Evolutionary conservation across 2,329 filamentous ascomycete species (phyloP).

Genomic region (Venturia asperata): DNA sequence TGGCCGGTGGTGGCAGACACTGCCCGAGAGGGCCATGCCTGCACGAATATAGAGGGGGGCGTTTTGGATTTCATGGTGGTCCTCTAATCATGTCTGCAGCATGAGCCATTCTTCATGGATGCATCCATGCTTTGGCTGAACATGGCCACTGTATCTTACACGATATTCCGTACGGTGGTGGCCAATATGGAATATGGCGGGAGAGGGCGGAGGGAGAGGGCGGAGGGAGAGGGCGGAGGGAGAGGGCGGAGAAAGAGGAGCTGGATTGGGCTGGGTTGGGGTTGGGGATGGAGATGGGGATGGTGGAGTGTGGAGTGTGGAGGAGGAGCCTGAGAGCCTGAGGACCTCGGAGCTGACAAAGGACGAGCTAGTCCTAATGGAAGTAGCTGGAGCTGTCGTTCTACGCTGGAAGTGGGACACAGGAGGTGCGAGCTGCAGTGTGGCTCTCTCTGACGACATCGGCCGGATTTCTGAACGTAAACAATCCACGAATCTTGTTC

Average conservation of each 20-base stretch:
- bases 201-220: background rate
- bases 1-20: background rate
- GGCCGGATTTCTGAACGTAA: background rate
- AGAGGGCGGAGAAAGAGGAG: too few relatives aligned
- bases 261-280: too few relatives aligned
- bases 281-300: too few relatives aligned
- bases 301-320: background rate
- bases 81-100: background rate
- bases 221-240: background rate
- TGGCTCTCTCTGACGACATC: background rate
- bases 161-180: background rate
- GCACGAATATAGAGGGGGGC: constrained; percentile 5
- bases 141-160: background rate
- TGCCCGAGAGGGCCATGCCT: constrained; percentile 7
- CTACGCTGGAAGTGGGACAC: too few relatives aligned
- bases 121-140: constrained; percentile 6
- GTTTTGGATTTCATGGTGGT: constrained; percentile 4
- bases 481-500: background rate
- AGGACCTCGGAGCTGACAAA: too few relatives aligned
- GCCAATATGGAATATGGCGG: background rate
- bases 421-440: too few relatives aligned
- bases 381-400: too few relatives aligned
- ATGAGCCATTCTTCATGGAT: constrained; percentile 3
- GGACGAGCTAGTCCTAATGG: too few relatives aligned
- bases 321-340: background rate